phyloP scores from a whole-genome alignment of 2,329 filamentous ascomycete genomes.

The Paecilomyces variotii region DNA sequence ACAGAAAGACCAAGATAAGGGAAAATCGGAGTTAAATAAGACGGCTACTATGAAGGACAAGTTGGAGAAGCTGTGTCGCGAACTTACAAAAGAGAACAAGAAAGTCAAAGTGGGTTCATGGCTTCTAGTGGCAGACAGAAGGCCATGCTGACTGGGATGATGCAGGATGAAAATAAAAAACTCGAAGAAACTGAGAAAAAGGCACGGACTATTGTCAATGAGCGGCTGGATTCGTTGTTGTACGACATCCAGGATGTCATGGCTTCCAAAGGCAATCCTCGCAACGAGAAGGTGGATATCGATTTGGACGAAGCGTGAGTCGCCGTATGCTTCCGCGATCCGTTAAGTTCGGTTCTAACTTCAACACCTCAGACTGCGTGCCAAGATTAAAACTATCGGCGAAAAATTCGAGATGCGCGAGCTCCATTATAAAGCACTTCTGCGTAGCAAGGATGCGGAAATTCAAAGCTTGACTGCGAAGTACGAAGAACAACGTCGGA shows the following conservation, averaged over 20 bases:
- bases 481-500: constrained; percentile 82
- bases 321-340: not conserved
- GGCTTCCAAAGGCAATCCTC: constrained; percentile 74
- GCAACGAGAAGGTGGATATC: constrained; percentile 72
- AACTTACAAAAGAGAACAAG: constrained; percentile 95
- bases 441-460: constrained; percentile 92
- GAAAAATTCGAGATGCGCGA: constrained; percentile 96
- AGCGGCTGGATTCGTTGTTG: constrained; percentile 71
- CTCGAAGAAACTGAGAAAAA: constrained; percentile 78
- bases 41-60: constrained; percentile 90
- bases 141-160: constrained; percentile 10
- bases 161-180: constrained; percentile 83
- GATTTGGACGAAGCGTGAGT: constrained; percentile 82
- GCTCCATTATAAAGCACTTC: constrained; percentile 81
- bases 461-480: constrained; percentile 86
- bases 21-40: constrained; percentile 80
- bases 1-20: constrained; percentile 93
- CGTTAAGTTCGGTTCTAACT: constrained; percentile 6
- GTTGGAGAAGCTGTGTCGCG: constrained; percentile 88
- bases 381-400: constrained; percentile 84
- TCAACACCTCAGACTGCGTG: constrained; percentile 42
- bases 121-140: not conserved
- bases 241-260: constrained; percentile 83
- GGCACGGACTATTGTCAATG: constrained; percentile 74
- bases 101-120: constrained; percentile 71